phyloP scores from a whole-genome alignment of 352 stramenopile genomes.

The Phytophthora lateralis region DNA sequence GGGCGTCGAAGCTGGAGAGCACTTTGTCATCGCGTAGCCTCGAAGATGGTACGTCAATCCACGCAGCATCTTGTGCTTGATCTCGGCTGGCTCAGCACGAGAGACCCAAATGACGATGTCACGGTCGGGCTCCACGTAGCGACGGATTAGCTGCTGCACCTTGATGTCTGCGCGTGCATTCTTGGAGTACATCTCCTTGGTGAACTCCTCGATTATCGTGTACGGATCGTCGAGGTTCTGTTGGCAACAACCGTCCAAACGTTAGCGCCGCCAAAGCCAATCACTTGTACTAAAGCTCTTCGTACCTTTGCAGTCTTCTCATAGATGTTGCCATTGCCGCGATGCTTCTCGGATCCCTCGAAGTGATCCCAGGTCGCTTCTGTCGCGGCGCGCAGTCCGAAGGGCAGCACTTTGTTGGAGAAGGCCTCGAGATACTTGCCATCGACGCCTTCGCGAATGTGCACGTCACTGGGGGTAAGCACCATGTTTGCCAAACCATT shows the following conservation, averaged over 20 bases:
- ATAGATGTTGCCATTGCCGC: slow-evolving; percentile 40
- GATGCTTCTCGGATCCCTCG: slow-evolving; percentile 42
- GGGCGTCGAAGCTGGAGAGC: slow-evolving; percentile 14
- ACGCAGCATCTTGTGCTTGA: slow-evolving; percentile 12
- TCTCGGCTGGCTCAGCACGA: slow-evolving; percentile 1
- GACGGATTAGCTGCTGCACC: slow-evolving; percentile 16
- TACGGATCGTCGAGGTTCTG: slow-evolving; percentile 5
- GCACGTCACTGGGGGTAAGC: slow-evolving; percentile 34
- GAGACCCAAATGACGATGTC: slow-evolving; percentile 16
- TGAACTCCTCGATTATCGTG: slow-evolving; percentile 13
- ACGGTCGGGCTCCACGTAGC: slow-evolving; percentile 12
- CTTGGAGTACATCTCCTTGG: slow-evolving; percentile 15
- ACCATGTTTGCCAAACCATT: slow-evolving; percentile 43
- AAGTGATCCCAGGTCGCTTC: slow-evolving; percentile 52
- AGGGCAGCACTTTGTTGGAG: slow-evolving; percentile 49
- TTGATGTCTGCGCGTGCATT: slow-evolving; percentile 12
- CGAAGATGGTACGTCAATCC: slow-evolving; percentile 14
- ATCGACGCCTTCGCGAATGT: slow-evolving; percentile 41
- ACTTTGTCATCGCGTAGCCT: slow-evolving; percentile 10
- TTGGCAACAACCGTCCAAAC: background rate
- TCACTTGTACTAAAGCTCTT: background rate
- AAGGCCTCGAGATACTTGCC: slow-evolving; percentile 49
- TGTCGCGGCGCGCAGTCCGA: slow-evolving; percentile 37
- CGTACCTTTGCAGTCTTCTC: slow-evolving; percentile 40
- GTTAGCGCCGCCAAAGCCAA: background rate